These are phyloP conservation scores for Diplocarpon rosae DNA, from an alignment of 2,329 filamentous ascomycete species.

Conservation along the genomic window DNA sequence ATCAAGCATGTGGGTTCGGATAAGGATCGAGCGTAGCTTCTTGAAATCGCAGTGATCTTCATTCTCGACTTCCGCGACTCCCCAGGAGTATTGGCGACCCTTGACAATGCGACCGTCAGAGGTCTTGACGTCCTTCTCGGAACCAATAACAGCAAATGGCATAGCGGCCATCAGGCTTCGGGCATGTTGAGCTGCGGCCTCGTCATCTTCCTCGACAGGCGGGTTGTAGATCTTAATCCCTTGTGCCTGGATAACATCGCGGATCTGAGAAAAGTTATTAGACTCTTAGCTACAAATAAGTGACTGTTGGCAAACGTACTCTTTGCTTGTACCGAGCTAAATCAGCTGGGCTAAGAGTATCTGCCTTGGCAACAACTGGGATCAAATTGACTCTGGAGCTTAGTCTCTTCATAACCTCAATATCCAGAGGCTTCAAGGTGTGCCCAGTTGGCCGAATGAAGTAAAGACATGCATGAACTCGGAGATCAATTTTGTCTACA, in stretches of 20 bases:
- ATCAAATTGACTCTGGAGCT: constrained; percentile 98
- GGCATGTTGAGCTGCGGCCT: constrained; percentile 88
- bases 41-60: constrained; percentile 99
- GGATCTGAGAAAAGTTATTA: constrained; percentile 50
- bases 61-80: constrained; percentile 98
- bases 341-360: constrained; percentile 88
- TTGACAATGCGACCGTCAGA: constrained; percentile 94
- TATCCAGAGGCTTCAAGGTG: constrained; percentile 95
- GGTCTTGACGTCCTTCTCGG: constrained; percentile 98
- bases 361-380: constrained; percentile 95
- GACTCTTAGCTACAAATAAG: constrained; percentile 23
- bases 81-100: constrained; percentile 98
- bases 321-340: constrained; percentile 90
- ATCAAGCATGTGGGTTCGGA: constrained; percentile 98
- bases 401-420: constrained; percentile 99
- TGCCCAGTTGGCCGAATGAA: constrained; percentile 98
- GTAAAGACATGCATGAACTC: constrained; percentile 96
- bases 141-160: constrained; percentile 98
- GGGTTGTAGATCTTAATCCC: constrained; percentile 99
- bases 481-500: constrained; percentile 97
- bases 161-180: constrained; percentile 91
- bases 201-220: constrained; percentile 94
- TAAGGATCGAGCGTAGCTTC: constrained; percentile 97
- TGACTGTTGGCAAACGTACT: constrained; percentile 40
- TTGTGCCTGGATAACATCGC: constrained; percentile 91